Evolutionary conservation across 495 filamentous ascomycete species (phyloP).

Genomic region (Xylaria bambusicola): DNA sequence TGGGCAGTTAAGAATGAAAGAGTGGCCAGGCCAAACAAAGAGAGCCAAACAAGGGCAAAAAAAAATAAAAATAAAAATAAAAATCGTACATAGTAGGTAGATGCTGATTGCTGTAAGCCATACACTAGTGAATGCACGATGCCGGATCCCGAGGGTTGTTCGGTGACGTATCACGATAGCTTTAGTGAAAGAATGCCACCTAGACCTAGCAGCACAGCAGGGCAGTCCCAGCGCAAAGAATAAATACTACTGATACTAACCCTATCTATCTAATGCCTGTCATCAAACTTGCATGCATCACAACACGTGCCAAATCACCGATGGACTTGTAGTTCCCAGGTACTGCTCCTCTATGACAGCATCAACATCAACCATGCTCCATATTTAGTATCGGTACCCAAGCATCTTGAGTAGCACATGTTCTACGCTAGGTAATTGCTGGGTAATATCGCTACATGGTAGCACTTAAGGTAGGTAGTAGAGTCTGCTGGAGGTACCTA

Average conservation of each 20-base stretch:
- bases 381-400: neutral
- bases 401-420: no score
- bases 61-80: no score
- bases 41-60: no score
- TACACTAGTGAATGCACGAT: slow-evolving; percentile 12
- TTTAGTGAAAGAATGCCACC: slow-evolving; percentile 3
- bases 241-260: no score
- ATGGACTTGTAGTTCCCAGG: no score
- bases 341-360: slow-evolving; percentile 13
- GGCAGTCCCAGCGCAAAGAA: slow-evolving; percentile 2
- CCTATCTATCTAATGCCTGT: slow-evolving; percentile 15
- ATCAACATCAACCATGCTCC: slow-evolving; percentile 11
- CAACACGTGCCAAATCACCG: slow-evolving; percentile 17
- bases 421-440: no score
- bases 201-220: neutral
- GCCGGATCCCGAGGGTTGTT: slow-evolving; percentile 13
- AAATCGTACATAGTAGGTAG: no score
- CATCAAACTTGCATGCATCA: slow-evolving; percentile 17
- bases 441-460: no score
- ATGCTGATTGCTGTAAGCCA: neutral
- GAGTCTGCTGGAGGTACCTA: no score
- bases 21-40: no score
- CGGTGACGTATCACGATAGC: neutral
- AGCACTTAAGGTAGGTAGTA: no score
- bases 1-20: no score